These are phyloP conservation scores for Piloderma croceum DNA, from an alignment of 768 basidiomycete species.

Conservation along the genomic window DNA sequence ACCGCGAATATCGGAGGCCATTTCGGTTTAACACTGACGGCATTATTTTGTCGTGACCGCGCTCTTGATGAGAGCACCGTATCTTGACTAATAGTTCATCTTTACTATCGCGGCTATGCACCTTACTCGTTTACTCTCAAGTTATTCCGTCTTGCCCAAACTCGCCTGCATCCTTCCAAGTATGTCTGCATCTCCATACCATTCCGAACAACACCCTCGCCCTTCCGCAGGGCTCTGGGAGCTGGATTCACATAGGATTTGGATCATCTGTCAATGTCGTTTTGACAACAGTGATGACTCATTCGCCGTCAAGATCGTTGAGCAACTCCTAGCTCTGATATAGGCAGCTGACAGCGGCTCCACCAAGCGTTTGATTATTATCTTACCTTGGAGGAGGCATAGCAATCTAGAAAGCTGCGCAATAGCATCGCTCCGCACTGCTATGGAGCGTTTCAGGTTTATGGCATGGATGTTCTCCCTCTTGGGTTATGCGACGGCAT, in stretches of 20 bases:
- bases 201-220: slow-evolving; percentile 13
- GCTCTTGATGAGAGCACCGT: slow-evolving; percentile 3
- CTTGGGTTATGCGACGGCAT: slow-evolving; percentile 16
- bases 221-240: slow-evolving; percentile 12
- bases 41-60: too few species aligned
- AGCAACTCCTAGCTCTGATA: slow-evolving; percentile 12
- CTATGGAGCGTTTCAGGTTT: slow-evolving; percentile 16
- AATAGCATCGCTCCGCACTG: slow-evolving; percentile 16
- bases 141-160: slow-evolving; percentile 12
- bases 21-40: too few species aligned
- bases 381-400: slow-evolving; percentile 15
- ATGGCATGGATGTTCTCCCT: slow-evolving; percentile 13
- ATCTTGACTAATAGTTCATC: slow-evolving; percentile 10
- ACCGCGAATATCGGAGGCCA: too few species aligned
- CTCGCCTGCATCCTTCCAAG: slow-evolving; percentile 12
- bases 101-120: slow-evolving; percentile 1
- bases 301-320: slow-evolving; percentile 15
- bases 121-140: slow-evolving; percentile 8
- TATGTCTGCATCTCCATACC: slow-evolving; percentile 12
- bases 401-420: slow-evolving; percentile 11
- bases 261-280: slow-evolving; percentile 18
- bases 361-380: slow-evolving; percentile 15
- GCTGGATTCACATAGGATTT: slow-evolving; percentile 10
- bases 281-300: slow-evolving; percentile 13
- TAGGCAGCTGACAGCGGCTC: slow-evolving; percentile 13